Evolutionary conservation across 257 asterid species (phyloP).

Genomic region (Paraleonurus japonicus): DNA sequence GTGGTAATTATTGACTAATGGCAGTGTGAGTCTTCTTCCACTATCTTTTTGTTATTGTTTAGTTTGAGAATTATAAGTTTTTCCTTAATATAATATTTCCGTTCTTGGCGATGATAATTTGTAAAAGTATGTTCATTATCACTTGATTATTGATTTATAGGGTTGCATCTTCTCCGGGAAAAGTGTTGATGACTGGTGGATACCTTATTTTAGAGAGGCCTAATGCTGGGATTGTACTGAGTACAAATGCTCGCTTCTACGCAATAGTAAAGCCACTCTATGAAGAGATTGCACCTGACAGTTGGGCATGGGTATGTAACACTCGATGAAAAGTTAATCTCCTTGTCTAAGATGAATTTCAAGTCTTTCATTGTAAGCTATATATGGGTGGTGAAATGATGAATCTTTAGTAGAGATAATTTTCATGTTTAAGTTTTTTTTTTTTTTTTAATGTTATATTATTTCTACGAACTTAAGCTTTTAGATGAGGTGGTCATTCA

Average conservation of each 20-base stretch:
- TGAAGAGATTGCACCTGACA: constrained; percentile 59
- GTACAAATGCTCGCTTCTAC: constrained; percentile 94
- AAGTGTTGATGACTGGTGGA: constrained; percentile 97
- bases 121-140: constrained; percentile 22
- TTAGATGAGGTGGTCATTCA: background rate
- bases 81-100: background rate
- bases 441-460: background rate
- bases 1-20: constrained; percentile 34
- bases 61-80: background rate
- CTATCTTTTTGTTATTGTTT: background rate
- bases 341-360: constrained; percentile 1
- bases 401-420: background rate
- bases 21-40: constrained; percentile 46
- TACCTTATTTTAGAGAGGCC: constrained; percentile 97
- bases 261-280: constrained; percentile 84
- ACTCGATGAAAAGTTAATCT: background rate
- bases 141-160: constrained; percentile 40
- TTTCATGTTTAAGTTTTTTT: background rate
- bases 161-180: constrained; percentile 99
- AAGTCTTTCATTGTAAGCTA: background rate
- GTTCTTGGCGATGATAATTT: constrained; percentile 8
- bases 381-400: background rate
- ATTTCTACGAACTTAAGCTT: background rate
- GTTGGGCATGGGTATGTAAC: constrained; percentile 85
- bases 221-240: constrained; percentile 91